These are phyloP conservation scores for Castanea mollissima DNA, from an alignment of 306 rosid species.

Conservation along the genomic window DNA sequence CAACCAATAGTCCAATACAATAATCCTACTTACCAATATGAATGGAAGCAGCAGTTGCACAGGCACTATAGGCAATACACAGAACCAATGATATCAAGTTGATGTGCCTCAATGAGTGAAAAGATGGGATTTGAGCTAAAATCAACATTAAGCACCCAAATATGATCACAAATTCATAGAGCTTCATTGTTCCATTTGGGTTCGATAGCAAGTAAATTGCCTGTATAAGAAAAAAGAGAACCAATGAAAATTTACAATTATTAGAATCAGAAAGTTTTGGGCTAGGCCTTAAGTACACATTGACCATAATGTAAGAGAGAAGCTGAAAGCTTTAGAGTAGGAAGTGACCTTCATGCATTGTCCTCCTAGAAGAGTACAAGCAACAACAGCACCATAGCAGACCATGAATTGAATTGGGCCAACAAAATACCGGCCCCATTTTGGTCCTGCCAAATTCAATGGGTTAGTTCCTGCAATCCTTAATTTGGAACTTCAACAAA, in stretches of 20 bases:
- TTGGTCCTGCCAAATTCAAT: conserved; percentile 44
- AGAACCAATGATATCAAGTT: conserved; percentile 57
- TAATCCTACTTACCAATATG: conserved; percentile 43
- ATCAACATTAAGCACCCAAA: conserved; percentile 74
- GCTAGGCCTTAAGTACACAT: background rate
- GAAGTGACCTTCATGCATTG: conserved; percentile 71
- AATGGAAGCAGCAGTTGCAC: conserved; percentile 60
- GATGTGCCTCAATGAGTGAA: conserved; percentile 77
- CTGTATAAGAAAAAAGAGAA: conserved; percentile 22
- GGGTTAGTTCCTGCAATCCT: background rate
- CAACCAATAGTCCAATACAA: too few relatives aligned
- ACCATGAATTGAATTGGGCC: conserved; percentile 70
- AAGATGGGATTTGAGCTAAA: conserved; percentile 78
- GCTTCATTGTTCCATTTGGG: conserved; percentile 58
- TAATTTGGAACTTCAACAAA: background rate
- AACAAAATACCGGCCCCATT: conserved; percentile 67
- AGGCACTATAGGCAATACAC: conserved; percentile 55
- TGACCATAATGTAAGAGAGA: background rate
- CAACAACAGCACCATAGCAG: conserved; percentile 71
- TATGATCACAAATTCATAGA: conserved; percentile 60
- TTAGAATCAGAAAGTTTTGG: background rate
- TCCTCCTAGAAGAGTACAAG: conserved; percentile 60
- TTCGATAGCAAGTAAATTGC: conserved; percentile 55
- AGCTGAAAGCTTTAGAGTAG: background rate
- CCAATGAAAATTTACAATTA: background rate